Conservation (phyloP, 1,284 basidiomycete species). For the Ceratobasidium sp. region DNA sequence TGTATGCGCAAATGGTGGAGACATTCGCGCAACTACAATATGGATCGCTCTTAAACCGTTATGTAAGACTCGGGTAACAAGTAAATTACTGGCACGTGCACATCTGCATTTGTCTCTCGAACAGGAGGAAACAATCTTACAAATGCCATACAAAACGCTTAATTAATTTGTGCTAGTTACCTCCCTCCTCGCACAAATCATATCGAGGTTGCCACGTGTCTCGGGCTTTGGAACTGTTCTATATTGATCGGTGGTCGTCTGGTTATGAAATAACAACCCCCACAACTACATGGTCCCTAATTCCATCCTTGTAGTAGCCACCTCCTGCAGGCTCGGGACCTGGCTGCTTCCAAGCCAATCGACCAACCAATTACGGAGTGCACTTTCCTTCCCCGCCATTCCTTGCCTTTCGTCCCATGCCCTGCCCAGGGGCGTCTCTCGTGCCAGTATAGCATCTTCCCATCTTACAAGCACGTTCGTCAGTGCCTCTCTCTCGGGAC, state of each 20-base stretch:
- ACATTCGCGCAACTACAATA: too few species aligned
- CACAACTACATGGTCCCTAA: neutral
- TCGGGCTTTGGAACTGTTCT: too few species aligned
- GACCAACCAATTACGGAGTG: constrained; percentile 11
- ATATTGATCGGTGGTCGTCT: neutral
- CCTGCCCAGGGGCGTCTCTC: constrained; percentile 9
- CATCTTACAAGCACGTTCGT: constrained; percentile 10
- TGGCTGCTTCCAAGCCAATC: constrained; percentile 13
- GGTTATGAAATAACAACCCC: neutral
- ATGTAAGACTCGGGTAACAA: too few species aligned
- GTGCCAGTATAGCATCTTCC: constrained; percentile 6
- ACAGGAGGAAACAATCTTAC: too few species aligned
- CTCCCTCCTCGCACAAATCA: too few species aligned
- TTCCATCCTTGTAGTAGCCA: constrained; percentile 13
- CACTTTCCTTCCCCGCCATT: constrained; percentile 4
- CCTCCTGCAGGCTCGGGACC: constrained; percentile 14
- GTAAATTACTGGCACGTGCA: too few species aligned
- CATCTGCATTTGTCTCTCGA: too few species aligned
- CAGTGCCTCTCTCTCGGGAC: constrained; percentile 14
- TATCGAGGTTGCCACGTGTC: too few species aligned
- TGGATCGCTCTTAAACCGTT: too few species aligned
- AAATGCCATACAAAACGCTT: too few species aligned
- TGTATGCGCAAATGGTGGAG: too few species aligned
- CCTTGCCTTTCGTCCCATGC: constrained; percentile 7
- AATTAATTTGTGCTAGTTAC: too few species aligned